A percentile compares a stretch with the other conserved stretches of the same genome.
phyloP scores from a whole-genome alignment of 768 basidiomycete genomes.

The Trametes coccinea region DNA sequence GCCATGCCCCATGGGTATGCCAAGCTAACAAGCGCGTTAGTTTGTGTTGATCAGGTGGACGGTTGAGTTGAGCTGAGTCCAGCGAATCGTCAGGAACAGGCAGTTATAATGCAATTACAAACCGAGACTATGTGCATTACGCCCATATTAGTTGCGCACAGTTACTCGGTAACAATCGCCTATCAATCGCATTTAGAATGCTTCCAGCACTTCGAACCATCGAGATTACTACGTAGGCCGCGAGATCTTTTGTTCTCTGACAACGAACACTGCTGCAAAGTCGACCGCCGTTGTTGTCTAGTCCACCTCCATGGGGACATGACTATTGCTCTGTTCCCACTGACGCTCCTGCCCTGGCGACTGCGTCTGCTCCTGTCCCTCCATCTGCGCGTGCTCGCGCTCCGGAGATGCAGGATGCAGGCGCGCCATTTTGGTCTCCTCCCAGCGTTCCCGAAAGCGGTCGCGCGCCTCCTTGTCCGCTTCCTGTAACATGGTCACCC shows the following conservation, averaged over 20 bases:
- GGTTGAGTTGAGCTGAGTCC: constrained; percentile 15
- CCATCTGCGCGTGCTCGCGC: not conserved
- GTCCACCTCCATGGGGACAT: constrained; percentile 15
- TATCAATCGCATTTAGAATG: not conserved
- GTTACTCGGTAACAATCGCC: constrained; percentile 11
- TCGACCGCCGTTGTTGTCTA: not conserved
- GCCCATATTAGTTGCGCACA: not conserved
- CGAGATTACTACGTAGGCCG: not conserved
- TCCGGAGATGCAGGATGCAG: constrained; percentile 4
- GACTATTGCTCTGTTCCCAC: not conserved
- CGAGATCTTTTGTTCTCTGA: constrained; percentile 1
- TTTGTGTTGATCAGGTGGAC: too few relatives aligned
- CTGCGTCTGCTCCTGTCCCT: not conserved
- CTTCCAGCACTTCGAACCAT: not conserved
- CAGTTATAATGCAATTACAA: not conserved
- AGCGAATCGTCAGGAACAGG: not conserved
- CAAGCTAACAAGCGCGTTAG: too few relatives aligned
- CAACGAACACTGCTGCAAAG: not conserved
- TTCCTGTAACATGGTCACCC: constrained; percentile 61
- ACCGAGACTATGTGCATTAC: constrained; percentile 1
- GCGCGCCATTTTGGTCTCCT: constrained; percentile 25
- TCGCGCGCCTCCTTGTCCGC: constrained; percentile 46
- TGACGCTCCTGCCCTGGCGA: not conserved
- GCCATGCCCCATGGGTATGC: too few relatives aligned
- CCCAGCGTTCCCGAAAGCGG: constrained; percentile 22